Base-by-base conservation (phyloP, 2,329 filamentous ascomycete species). In the Fragosphaeria purpurea region DNA sequence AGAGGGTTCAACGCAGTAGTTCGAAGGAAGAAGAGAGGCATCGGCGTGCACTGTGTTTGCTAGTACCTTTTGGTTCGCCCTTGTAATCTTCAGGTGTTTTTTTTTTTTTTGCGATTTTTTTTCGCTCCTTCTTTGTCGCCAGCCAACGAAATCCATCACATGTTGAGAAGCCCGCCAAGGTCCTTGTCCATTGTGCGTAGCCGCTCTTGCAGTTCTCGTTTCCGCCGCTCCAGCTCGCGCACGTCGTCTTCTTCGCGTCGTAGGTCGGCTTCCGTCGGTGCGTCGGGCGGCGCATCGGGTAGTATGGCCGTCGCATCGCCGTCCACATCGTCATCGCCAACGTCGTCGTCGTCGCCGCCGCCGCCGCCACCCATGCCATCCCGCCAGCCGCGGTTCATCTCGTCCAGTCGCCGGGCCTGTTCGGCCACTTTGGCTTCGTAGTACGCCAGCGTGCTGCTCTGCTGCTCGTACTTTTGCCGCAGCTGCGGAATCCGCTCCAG, bases 341-440 rank as follows among this genome's bases (percentile, higher is more conserved):
- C 75, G 1, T 70, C 68, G 11, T 48, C 43, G n/a, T 69, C 64
- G 4, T 74, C 70, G 2, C 77, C 74, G 5, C 74, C 68, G 10
- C 82, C 75, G 1, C 76, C 75, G 2, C 76, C 74, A 2, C 7
- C 71, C 41, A 75, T 69, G 46, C 74, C 76, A 12, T 73, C 73
- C 61, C 74, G 75, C 58, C 74, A 73, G 34, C 81, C 77, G 54
- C 77, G 75, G 58, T 89, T 89, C 75, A 91, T 82, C 51, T 75
- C 76, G 52, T 84, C 82, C 55, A 97, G 65, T 59, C 88, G 80
- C 52, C 80, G 77, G 9, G 80, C 75, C 68, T 95, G 91, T 61
- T 85, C 82, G 7, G 81, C 78, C 2, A 97, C 87, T 50, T 83
- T 82, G 10, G 76, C 75, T 68, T 97, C 90, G 60, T 95, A 89